Conservation (phyloP, 2,329 filamentous ascomycete genomes). For the Xylaria sp. region DNA sequence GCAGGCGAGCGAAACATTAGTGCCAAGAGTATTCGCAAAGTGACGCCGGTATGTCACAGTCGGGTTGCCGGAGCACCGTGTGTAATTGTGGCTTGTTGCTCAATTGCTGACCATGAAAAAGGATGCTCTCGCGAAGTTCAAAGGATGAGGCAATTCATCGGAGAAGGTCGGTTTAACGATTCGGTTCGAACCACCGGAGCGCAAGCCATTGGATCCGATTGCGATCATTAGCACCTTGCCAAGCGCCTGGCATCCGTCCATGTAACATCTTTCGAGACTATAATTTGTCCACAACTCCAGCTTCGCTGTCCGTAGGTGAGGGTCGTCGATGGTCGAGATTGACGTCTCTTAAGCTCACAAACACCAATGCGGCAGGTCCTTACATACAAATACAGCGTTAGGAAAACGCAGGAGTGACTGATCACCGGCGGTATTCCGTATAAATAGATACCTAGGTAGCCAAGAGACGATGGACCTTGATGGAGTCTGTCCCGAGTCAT, state of each 20-base stretch:
- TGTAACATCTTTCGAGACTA: not conserved
- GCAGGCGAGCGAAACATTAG: constrained; percentile 67
- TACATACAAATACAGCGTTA: not conserved
- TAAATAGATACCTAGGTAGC: not conserved
- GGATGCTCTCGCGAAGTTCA: constrained; percentile 64
- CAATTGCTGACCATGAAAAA: constrained; percentile 29
- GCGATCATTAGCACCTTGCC: not conserved
- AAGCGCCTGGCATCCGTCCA: not conserved
- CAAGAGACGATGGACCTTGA: not conserved
- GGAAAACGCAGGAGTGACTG: not conserved
- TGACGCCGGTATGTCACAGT: constrained; percentile 58
- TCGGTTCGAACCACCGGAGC: not conserved
- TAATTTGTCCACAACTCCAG: not conserved
- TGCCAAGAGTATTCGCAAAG: constrained; percentile 71
- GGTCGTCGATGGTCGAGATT: not conserved
- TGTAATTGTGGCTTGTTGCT: not conserved
- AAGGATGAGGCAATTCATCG: constrained; percentile 46
- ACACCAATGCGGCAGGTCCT: not conserved
- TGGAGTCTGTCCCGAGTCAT: not conserved
- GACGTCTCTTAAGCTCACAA: not conserved
- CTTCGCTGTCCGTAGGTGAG: not conserved
- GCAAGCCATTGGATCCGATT: not conserved
- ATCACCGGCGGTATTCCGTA: not conserved
- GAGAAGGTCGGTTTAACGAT: not conserved
- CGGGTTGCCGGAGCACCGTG: not conserved